Evolutionary conservation across 495 filamentous ascomycete genomes (phyloP).

Genomic region (Aspergillus indologenus): DNA sequence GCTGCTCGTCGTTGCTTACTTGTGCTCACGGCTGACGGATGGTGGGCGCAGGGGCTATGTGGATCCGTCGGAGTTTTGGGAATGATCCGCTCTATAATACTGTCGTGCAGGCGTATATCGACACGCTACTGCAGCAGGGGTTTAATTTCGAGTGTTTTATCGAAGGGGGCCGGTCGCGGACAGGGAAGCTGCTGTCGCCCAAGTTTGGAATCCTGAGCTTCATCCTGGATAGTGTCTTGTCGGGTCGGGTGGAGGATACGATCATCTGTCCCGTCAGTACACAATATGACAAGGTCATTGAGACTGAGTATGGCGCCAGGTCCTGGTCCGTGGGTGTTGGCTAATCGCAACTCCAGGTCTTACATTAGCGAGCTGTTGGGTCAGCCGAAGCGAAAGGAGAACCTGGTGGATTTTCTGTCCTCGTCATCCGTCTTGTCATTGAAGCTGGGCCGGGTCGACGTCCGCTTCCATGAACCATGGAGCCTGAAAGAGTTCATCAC

Average conservation of each 20-base stretch:
- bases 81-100: slow-evolving; percentile 88
- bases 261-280: slow-evolving; percentile 93
- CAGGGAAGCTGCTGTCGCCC: slow-evolving; percentile 86
- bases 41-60: slow-evolving; percentile 73
- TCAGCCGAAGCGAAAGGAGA: slow-evolving; percentile 92
- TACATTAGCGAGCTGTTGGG: slow-evolving; percentile 93
- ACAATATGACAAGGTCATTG: slow-evolving; percentile 98
- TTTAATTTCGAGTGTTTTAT: slow-evolving; percentile 97
- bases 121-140: slow-evolving; percentile 83
- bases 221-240: slow-evolving; percentile 82
- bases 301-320: slow-evolving; percentile 65
- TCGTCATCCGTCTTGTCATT: slow-evolving; percentile 87
- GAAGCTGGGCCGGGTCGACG: slow-evolving; percentile 86
- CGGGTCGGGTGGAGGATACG: slow-evolving; percentile 83
- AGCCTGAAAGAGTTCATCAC: slow-evolving; percentile 75
- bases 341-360: slow-evolving; percentile 45
- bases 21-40: too few species aligned
- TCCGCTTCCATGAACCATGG: slow-evolving; percentile 95
- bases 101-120: slow-evolving; percentile 92
- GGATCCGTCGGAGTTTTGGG: slow-evolving; percentile 88
- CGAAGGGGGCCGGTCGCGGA: slow-evolving; percentile 87
- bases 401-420: slow-evolving; percentile 79
- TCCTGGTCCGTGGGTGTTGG: neutral
- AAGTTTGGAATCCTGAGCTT: slow-evolving; percentile 97
- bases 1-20: neutral